phyloP scores from a whole-genome alignment of 2,329 filamentous ascomycete genomes.

The Thielaviopsis populi region DNA sequence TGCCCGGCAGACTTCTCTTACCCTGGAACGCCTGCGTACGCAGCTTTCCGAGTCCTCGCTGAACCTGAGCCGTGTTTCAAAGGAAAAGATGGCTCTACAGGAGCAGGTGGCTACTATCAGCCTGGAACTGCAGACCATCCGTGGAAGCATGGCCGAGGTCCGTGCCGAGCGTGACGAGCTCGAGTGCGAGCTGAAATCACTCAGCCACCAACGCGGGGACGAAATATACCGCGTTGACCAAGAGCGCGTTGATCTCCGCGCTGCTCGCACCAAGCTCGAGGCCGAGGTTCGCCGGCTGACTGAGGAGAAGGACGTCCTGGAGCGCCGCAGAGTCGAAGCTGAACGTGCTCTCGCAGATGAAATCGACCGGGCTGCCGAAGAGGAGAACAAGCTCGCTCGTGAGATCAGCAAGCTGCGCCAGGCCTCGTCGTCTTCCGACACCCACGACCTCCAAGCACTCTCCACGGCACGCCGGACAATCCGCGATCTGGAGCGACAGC shows the following conservation, averaged over 20 bases:
- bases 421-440: conserved; percentile 30
- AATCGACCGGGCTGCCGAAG: conserved; percentile 48
- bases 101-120: conserved; percentile 46
- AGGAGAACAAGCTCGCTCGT: conserved; percentile 46
- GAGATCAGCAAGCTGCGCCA: conserved; percentile 38
- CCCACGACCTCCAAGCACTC: conserved; percentile 37
- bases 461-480: conserved; percentile 47
- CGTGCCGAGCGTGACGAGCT: conserved; percentile 54
- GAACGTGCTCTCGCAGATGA: conserved; percentile 52
- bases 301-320: conserved; percentile 45
- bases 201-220: conserved; percentile 31
- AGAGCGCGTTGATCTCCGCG: conserved; percentile 53
- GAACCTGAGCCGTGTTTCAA: conserved; percentile 40
- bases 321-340: conserved; percentile 41
- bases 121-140: conserved; percentile 44
- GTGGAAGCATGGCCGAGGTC: conserved; percentile 39
- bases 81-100: conserved; percentile 49
- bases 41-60: conserved; percentile 43
- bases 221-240: conserved; percentile 49
- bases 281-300: conserved; percentile 48
- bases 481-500: conserved; percentile 46
- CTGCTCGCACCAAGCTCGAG: conserved; percentile 52
- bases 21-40: conserved; percentile 35
- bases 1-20: conserved; percentile 16
- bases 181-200: conserved; percentile 29